A percentile compares a stretch with the other conserved stretches of the same genome.
Evolutionary conservation across 495 filamentous ascomycete species (phyloP).

Genomic region (Acidiella bohemica): DNA sequence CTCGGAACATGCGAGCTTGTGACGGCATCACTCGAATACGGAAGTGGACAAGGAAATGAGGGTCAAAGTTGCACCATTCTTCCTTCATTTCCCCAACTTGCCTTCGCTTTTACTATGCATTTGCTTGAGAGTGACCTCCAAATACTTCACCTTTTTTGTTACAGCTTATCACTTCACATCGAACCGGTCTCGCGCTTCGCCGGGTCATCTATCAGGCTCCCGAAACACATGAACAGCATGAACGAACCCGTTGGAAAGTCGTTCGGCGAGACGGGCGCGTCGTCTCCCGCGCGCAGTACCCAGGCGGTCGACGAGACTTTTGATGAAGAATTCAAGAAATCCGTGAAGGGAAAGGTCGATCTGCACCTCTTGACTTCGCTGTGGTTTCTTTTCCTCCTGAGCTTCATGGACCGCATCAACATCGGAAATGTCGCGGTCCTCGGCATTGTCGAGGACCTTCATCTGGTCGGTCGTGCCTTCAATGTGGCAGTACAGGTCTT

Average conservation of each 20-base stretch:
- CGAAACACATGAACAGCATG: neutral
- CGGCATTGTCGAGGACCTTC: conserved; percentile 44
- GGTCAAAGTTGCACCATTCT: too few species aligned
- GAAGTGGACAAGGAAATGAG: too few species aligned
- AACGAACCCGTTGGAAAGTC: neutral
- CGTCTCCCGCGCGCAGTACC: neutral
- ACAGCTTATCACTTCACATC: neutral
- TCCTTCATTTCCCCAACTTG: neutral
- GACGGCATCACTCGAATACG: neutral
- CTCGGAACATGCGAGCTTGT: neutral
- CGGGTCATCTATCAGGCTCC: neutral
- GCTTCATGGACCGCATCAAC: conserved; percentile 25
- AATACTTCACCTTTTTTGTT: neutral
- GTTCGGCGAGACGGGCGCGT: neutral
- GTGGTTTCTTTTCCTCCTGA: conserved; percentile 32
- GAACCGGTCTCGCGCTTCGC: neutral
- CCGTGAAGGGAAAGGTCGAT: conserved; percentile 19
- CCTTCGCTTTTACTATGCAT: neutral
- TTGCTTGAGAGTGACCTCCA: neutral
- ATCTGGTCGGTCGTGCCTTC: conserved; percentile 40
- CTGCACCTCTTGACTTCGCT: conserved; percentile 27
- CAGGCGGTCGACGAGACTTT: neutral
- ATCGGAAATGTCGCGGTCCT: conserved; percentile 45
- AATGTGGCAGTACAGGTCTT: conserved; percentile 50
- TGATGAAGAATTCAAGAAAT: conserved; percentile 12